phyloP scores from a whole-genome alignment of 805 yeast genomes.

The Candida hispaniensis region DNA sequence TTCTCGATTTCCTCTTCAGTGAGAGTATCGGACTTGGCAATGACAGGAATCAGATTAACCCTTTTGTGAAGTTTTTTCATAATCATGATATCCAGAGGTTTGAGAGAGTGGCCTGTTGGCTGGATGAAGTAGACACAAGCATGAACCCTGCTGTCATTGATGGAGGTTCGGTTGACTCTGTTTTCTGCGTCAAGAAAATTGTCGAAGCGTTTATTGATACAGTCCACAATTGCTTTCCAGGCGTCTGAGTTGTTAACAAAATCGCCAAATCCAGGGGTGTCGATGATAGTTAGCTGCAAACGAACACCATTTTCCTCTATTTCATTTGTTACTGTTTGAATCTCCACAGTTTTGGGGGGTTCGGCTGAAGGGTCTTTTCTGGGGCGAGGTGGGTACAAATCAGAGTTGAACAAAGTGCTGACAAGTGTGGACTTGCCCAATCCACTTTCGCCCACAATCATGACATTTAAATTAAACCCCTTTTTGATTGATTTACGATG shows the following conservation, averaged over 20 bases:
- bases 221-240: conserved; percentile 88
- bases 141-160: conserved; percentile 78
- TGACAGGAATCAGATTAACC: conserved; percentile 87
- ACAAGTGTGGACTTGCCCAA: conserved; percentile 88
- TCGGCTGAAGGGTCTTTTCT: conserved; percentile 37
- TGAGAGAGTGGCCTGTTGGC: conserved; percentile 92
- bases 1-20: conserved; percentile 71
- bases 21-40: conserved; percentile 89
- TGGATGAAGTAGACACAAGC: conserved; percentile 90
- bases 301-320: conserved; percentile 92
- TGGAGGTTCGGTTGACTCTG: conserved; percentile 58
- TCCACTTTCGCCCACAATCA: conserved; percentile 80
- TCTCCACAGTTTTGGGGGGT: conserved; percentile 38
- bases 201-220: conserved; percentile 78
- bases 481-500: conserved; percentile 84
- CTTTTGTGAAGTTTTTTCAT: conserved; percentile 82
- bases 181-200: conserved; percentile 83
- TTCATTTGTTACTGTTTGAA: conserved; percentile 53
- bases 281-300: conserved; percentile 70
- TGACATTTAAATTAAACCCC: conserved; percentile 79
- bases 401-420: conserved; percentile 74
- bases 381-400: conserved; percentile 39
- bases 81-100: conserved; percentile 77
- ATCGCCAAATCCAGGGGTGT: conserved; percentile 93
- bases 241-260: conserved; percentile 65